Conservation (phyloP, 257 asterid species). For the Sherardia arvensis region DNA sequence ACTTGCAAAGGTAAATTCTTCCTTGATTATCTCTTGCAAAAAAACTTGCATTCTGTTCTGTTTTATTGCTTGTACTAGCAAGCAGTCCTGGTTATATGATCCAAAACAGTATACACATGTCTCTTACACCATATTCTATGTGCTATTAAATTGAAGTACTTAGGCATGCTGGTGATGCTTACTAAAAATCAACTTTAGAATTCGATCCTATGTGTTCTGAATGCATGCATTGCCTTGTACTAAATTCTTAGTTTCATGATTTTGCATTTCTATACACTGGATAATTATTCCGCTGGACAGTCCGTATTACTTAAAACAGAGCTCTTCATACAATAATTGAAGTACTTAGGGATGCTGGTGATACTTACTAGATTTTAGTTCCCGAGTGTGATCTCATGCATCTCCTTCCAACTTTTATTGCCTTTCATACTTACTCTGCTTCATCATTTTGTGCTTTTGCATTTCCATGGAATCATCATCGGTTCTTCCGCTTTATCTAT, state of each 20-base stretch:
- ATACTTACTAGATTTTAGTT: too few relatives aligned
- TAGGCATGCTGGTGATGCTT: background rate
- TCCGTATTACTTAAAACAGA: too few relatives aligned
- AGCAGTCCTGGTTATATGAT: background rate
- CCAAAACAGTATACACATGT: background rate
- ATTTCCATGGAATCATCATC: too few relatives aligned
- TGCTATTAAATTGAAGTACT: background rate
- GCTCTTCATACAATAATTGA: too few relatives aligned
- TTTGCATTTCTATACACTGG: too few relatives aligned
- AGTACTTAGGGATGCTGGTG: too few relatives aligned
- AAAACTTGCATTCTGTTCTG: background rate
- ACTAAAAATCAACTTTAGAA: background rate
- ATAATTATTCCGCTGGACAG: too few relatives aligned
- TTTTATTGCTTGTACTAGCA: too few relatives aligned
- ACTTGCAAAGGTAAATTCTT: constrained; percentile 74
- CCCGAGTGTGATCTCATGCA: background rate
- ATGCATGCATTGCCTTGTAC: too few relatives aligned
- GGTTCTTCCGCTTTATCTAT: too few relatives aligned
- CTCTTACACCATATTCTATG: background rate
- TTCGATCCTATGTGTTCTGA: background rate
- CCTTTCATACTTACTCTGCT: background rate
- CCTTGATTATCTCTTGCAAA: background rate
- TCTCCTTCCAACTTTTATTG: too few relatives aligned
- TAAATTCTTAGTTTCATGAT: too few relatives aligned
- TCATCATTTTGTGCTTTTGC: background rate